Conservation (phyloP, 352 stramenopile genomes). For the Discostella stelligera region DNA sequence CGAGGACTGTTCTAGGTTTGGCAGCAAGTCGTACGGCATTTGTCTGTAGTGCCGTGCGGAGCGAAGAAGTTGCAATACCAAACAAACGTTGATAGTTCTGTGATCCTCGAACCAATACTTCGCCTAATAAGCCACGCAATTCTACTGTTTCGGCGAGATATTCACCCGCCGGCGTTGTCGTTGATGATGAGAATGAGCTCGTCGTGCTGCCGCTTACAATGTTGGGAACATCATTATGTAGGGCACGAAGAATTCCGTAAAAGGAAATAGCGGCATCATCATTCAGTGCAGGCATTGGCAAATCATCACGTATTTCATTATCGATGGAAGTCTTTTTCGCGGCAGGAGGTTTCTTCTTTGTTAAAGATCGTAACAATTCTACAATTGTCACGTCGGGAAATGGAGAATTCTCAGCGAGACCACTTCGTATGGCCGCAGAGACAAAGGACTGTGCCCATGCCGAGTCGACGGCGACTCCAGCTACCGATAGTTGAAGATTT, state of each 20-base stretch:
- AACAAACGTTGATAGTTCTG: slow-evolving; percentile 48
- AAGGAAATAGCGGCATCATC: slow-evolving; percentile 51
- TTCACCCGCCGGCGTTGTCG: slow-evolving; percentile 33
- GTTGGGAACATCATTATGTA: slow-evolving; percentile 46
- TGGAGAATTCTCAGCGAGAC: slow-evolving; percentile 8
- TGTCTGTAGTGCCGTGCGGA: slow-evolving; percentile 45
- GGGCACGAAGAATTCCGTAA: slow-evolving; percentile 60
- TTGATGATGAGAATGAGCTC: slow-evolving; percentile 1
- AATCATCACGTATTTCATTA: slow-evolving; percentile 8
- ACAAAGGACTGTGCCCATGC: slow-evolving; percentile 50
- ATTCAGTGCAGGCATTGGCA: slow-evolving; percentile 30
- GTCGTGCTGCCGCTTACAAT: slow-evolving; percentile 15
- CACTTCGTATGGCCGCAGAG: slow-evolving; percentile 28
- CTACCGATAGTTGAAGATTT: slow-evolving; percentile 31
- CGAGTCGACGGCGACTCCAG: slow-evolving; percentile 37
- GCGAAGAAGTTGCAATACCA: slow-evolving; percentile 37
- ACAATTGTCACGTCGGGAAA: slow-evolving; percentile 38
- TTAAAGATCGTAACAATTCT: slow-evolving; percentile 42
- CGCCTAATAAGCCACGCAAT: slow-evolving; percentile 58
- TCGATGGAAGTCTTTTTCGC: slow-evolving; percentile 16
- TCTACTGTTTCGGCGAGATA: slow-evolving; percentile 53
- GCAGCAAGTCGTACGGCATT: slow-evolving; percentile 43
- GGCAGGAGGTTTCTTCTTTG: slow-evolving; percentile 14
- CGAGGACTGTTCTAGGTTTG: slow-evolving; percentile 36
- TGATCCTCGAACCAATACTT: slow-evolving; percentile 54